Percentiles rank a stretch among this genome's conserved stretches.
These are phyloP conservation scores for Fusarium annulatum DNA, from an alignment of 2,329 filamentous ascomycete genomes.

Conservation along the genomic window DNA sequence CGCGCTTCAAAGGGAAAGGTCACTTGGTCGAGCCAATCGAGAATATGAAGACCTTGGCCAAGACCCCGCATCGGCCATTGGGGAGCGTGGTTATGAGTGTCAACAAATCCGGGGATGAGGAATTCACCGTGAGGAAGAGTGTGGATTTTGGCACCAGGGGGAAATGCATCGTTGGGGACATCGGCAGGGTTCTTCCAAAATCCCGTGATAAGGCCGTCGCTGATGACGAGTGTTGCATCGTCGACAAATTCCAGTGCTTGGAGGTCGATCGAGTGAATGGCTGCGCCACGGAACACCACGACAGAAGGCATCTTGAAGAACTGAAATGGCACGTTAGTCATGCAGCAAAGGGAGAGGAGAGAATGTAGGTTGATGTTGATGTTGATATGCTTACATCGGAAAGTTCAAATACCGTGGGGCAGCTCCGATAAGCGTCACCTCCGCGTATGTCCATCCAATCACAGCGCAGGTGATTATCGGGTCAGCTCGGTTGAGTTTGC, in stretches of 20 bases:
- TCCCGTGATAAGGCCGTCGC: background rate
- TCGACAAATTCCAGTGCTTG: background rate
- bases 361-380: no score
- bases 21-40: constrained; percentile 72
- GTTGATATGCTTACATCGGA: background rate
- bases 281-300: background rate
- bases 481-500: background rate
- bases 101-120: constrained; percentile 67
- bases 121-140: background rate
- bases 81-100: constrained; percentile 76
- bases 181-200: constrained; percentile 3
- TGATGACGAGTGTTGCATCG: background rate
- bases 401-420: background rate
- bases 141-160: background rate
- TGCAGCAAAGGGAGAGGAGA: background rate
- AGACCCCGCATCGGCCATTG: constrained; percentile 63
- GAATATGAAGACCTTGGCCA: constrained; percentile 62
- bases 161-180: background rate
- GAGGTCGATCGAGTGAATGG: background rate
- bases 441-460: background rate
- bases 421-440: background rate
- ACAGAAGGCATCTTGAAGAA: background rate
- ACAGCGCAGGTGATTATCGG: background rate
- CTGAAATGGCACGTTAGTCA: fast-evolving
- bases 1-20: constrained; percentile 61